phyloP scores from a whole-genome alignment of 2,329 filamentous ascomycete genomes.

The Aspergillus uvarum region DNA sequence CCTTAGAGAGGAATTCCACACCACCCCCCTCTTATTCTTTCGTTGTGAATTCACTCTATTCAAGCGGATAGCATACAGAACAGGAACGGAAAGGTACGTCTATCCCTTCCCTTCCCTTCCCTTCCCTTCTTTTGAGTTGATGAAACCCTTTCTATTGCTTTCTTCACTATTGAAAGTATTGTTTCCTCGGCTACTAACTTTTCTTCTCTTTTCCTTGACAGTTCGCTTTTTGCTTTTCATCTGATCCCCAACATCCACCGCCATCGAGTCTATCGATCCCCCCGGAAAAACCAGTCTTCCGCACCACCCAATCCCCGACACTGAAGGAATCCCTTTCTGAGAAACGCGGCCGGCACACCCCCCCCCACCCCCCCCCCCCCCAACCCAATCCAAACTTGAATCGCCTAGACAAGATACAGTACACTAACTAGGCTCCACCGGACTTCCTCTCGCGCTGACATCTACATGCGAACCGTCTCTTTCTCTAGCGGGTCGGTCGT shows the following conservation, averaged over 20 bases:
- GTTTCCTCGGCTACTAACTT: slow-evolving; percentile 1
- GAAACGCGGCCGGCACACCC: slow-evolving; percentile 30
- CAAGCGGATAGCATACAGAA: background rate
- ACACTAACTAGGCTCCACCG: slow-evolving; percentile 18
- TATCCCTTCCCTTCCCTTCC: slow-evolving; percentile 7
- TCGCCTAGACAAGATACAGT: slow-evolving; percentile 9
- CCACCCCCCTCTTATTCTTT: background rate
- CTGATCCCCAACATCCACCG: slow-evolving; percentile 12
- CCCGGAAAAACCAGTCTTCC: slow-evolving; percentile 37
- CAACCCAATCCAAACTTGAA: background rate
- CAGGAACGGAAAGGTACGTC: slow-evolving; percentile 19
- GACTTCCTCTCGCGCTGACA: slow-evolving; percentile 24
- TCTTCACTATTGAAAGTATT: background rate
- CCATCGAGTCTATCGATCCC: slow-evolving; percentile 4
- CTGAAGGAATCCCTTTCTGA: slow-evolving; percentile 28
- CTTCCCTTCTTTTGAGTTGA: background rate
- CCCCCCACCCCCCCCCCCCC: slow-evolving; percentile 8
- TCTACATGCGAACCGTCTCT: slow-evolving; percentile 16
- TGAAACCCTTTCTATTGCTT: background rate
- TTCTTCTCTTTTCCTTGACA: slow-evolving; percentile 10
- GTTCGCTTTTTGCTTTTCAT: slow-evolving; percentile 14
- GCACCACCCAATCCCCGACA: slow-evolving; percentile 25
- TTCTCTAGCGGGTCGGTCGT: slow-evolving; percentile 14
- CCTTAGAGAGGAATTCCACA: slow-evolving; percentile 2
- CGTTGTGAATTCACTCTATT: background rate